phyloP scores from a whole-genome alignment of 495 filamentous ascomycete species.

The Daldinia loculata region DNA sequence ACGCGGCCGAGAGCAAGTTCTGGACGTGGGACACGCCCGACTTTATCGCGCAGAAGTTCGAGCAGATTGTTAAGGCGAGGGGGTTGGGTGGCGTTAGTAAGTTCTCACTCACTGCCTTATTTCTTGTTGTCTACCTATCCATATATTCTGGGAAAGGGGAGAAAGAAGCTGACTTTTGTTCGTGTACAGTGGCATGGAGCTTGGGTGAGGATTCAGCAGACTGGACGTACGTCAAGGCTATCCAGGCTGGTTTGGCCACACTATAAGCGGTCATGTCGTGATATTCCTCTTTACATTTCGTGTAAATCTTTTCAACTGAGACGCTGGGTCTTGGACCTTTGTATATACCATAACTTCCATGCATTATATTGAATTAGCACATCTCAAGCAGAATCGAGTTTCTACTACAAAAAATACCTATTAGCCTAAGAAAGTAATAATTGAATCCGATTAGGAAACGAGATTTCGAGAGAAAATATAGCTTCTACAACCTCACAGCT shows the following conservation, averaged over 20 bases:
- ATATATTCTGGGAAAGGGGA: neutral
- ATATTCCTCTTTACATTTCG: conserved; percentile 7
- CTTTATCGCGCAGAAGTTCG: conserved; percentile 66
- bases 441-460: neutral
- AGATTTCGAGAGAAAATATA: neutral
- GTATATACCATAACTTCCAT: neutral
- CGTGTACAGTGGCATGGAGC: conserved; percentile 59
- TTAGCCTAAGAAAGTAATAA: neutral
- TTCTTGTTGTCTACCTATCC: neutral
- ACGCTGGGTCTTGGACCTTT: neutral
- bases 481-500: neutral
- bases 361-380: neutral
- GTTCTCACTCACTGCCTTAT: conserved; percentile 38
- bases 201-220: conserved; percentile 68
- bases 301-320: conserved; percentile 20
- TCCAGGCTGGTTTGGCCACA: conserved; percentile 56
- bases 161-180: conserved; percentile 25
- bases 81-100: conserved; percentile 64
- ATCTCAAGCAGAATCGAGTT: neutral
- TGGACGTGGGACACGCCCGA: conserved; percentile 75
- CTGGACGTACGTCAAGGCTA: conserved; percentile 63
- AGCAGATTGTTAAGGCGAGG: conserved; percentile 63
- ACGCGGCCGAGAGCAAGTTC: conserved; percentile 60
- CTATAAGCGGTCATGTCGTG: conserved; percentile 18
- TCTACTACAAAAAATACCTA: neutral